phyloP scores from a whole-genome alignment of 192 early-diverging fungal genomes.

The Linderina pennispora region DNA sequence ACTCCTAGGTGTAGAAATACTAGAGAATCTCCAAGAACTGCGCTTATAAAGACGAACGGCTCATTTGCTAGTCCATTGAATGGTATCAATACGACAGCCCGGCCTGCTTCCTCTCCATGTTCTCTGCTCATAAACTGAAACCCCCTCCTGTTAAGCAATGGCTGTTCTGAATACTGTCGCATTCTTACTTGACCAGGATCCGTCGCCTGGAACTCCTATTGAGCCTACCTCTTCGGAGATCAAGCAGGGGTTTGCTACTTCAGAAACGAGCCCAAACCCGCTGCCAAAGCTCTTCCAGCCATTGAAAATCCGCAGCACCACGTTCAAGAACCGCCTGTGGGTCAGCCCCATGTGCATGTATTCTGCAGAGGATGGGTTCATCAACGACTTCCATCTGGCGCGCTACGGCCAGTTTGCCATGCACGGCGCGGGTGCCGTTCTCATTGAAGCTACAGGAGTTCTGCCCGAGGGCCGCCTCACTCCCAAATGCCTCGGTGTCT shows the following conservation, averaged over 20 bases:
- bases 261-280: constrained; percentile 5
- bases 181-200: constrained; percentile 36
- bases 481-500: constrained; percentile 72
- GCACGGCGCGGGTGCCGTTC: constrained; percentile 70
- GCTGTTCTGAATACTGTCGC: constrained; percentile 1
- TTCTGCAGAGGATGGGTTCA: constrained; percentile 56
- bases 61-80: too few relatives aligned
- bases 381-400: constrained; percentile 60
- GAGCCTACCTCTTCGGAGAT: constrained; percentile 27
- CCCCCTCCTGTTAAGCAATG: too few relatives aligned
- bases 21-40: too few relatives aligned
- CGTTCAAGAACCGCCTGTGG: constrained; percentile 68
- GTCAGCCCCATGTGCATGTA: constrained; percentile 86
- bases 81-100: too few relatives aligned
- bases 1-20: too few relatives aligned
- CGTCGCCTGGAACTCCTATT: constrained; percentile 21
- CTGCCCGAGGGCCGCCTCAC: constrained; percentile 70
- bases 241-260: constrained; percentile 22
- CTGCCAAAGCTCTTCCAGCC: constrained; percentile 60
- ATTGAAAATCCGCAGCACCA: constrained; percentile 56
- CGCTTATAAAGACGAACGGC: too few relatives aligned
- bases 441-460: constrained; percentile 76
- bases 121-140: too few relatives aligned
- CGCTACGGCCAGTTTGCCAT: constrained; percentile 65
- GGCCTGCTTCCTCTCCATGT: too few relatives aligned